These are phyloP conservation scores for Hypoxylon subgilvum DNA, from an alignment of 495 filamentous ascomycete species.

Conservation along the genomic window DNA sequence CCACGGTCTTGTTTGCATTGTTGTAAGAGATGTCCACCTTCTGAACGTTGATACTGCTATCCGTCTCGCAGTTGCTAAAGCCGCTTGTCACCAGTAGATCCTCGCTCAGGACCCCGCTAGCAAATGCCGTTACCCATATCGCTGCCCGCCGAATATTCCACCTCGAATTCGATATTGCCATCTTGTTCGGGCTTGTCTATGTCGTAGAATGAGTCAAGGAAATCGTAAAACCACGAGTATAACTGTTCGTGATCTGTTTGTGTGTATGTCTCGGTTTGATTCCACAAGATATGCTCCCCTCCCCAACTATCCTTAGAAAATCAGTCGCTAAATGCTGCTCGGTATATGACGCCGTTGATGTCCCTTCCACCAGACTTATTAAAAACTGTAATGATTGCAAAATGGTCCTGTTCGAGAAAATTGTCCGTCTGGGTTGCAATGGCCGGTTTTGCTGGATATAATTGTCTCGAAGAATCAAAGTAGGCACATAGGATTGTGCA, in stretches of 20 bases:
- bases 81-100: constrained; percentile 82
- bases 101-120: constrained; percentile 55
- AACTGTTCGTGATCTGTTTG: constrained; percentile 17
- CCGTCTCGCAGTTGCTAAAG: constrained; percentile 74
- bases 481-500: constrained; percentile 10
- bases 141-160: constrained; percentile 43
- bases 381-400: constrained; percentile 28
- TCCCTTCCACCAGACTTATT: constrained; percentile 19
- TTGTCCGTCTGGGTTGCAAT: constrained; percentile 10
- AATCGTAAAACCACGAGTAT: constrained; percentile 26
- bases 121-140: constrained; percentile 43
- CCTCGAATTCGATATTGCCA: constrained; percentile 36
- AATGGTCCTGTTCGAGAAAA: constrained; percentile 13
- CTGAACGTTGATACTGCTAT: constrained; percentile 72
- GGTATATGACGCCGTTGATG: constrained; percentile 19
- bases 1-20: constrained; percentile 69
- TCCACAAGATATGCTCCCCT: neutral
- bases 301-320: constrained; percentile 16
- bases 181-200: constrained; percentile 19
- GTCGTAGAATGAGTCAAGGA: constrained; percentile 22
- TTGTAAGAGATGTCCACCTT: constrained; percentile 81
- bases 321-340: constrained; percentile 39
- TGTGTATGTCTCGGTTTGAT: neutral
- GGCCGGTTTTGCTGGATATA: constrained; percentile 17
- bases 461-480: constrained; percentile 12